Base-by-base conservation (phyloP, 1,284 basidiomycete species). In the Gomphus bonarii region DNA sequence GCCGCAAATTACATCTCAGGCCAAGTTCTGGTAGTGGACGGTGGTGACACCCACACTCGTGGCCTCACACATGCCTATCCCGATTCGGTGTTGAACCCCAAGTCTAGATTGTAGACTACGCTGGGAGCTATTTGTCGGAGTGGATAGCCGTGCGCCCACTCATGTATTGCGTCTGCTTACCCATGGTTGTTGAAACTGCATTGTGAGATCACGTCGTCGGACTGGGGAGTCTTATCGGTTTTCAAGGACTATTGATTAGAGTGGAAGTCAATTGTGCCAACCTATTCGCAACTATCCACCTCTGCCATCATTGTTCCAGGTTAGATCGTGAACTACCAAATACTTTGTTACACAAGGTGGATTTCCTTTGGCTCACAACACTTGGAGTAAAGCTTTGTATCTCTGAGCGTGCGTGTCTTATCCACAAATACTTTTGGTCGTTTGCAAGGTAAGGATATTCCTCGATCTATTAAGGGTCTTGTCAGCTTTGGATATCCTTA, bases 1-100 rank as follows among this genome's bases (percentile, higher is more conserved):
- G 93, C 92, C 0, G 93, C 91, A 2, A 75, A 76, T 20, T 95
- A 80, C 69, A 81, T 95, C 58, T 88, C 87, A 0, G 92, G 91
- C 1, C 82, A 88, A 63, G 67, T 85, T 38, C 63, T 90, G 46
- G 73, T 75, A 25, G 81, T 89, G 14, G 86, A 89, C 63, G 88
- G 88, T 49, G 85, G 77, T 4, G 65, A 58, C 42, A 79, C 84
- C 65, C 81, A 86, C 63, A 58, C 87, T 31, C 72, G 81, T 40
- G 63, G 65, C 2, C 63, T 72, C 54, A 61, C 88, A 43, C 84
- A 84, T 35, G 18, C 30, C 3, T 89, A 89, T 66, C 88, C 87
- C 2, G 68, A 78, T 58, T 66, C 75, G 3, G 79, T 89, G 28
- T 73, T 90, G 20, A 79, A 58, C 25, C 56, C 56, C 1, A 52